Evolutionary conservation across 2,329 filamentous ascomycete genomes (phyloP).

Genomic region (Capronia coronata): DNA sequence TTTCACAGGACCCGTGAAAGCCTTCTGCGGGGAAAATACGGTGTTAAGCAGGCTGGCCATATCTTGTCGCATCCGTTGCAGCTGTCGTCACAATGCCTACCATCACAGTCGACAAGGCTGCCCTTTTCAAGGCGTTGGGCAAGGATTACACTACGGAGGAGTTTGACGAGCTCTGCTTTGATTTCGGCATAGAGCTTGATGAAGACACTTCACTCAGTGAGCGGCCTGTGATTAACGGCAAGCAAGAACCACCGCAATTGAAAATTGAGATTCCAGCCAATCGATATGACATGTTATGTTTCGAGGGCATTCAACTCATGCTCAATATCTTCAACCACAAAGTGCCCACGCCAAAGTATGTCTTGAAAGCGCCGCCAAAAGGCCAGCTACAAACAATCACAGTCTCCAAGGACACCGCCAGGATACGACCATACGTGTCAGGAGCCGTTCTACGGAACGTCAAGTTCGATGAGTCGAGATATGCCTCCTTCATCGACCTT

Average conservation of each 20-base stretch:
- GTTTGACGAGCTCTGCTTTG: slow-evolving; percentile 97
- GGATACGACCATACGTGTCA: slow-evolving; percentile 80
- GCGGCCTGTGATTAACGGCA: slow-evolving; percentile 66
- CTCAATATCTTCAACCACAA: slow-evolving; percentile 88
- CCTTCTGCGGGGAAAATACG: background rate
- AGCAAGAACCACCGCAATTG: slow-evolving; percentile 81
- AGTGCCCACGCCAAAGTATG: slow-evolving; percentile 70
- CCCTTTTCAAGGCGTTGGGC: slow-evolving; percentile 86
- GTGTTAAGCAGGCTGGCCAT: no score
- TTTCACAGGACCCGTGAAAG: no score
- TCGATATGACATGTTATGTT: slow-evolving; percentile 87
- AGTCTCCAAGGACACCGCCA: slow-evolving; percentile 66
- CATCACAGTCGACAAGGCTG: slow-evolving; percentile 92
- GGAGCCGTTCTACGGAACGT: slow-evolving; percentile 84
- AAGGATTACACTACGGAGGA: slow-evolving; percentile 85
- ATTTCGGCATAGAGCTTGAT: slow-evolving; percentile 94
- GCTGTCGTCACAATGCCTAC: slow-evolving; percentile 71
- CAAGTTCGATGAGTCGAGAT: slow-evolving; percentile 82
- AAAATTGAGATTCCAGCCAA: slow-evolving; percentile 99
- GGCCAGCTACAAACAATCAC: slow-evolving; percentile 74
- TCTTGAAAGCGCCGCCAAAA: slow-evolving; percentile 62
- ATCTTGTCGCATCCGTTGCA: background rate
- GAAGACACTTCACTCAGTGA: slow-evolving; percentile 80
- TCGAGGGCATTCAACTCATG: slow-evolving; percentile 92
- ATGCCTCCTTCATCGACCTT: slow-evolving; percentile 94